A percentile compares a stretch with the other conserved stretches of the same genome.
Conservation (phyloP, 2,329 filamentous ascomycete species). For the Metarhizium album region DNA sequence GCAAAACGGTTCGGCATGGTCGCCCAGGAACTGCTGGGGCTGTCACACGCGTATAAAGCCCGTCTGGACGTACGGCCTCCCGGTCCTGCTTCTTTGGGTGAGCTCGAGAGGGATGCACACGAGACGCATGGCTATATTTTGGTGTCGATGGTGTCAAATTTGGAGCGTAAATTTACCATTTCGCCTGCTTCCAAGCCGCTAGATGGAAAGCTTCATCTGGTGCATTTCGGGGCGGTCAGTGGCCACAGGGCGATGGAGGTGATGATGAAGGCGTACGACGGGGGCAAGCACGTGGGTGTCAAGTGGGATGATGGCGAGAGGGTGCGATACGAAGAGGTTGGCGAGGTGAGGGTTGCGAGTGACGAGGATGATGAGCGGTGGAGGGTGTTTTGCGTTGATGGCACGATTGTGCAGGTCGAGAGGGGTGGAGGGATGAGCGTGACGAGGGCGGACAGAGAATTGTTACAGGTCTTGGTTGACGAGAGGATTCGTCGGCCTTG, state of each 20-base stretch:
- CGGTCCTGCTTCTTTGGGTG: slow-evolving; percentile 1
- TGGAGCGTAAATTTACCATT: slow-evolving; percentile 74
- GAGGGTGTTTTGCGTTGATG: slow-evolving; percentile 86
- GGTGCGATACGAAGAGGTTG: slow-evolving; percentile 63
- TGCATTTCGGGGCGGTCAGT: slow-evolving; percentile 61
- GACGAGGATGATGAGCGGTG: slow-evolving; percentile 52
- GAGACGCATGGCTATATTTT: slow-evolving; percentile 65
- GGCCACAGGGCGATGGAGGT: slow-evolving; percentile 63
- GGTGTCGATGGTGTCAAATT: slow-evolving; percentile 63
- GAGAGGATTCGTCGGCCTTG: too few species aligned
- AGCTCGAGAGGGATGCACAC: slow-evolving; percentile 19
- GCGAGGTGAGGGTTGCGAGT: slow-evolving; percentile 56
- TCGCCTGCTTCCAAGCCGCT: slow-evolving; percentile 62
- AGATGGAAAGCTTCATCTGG: slow-evolving; percentile 58
- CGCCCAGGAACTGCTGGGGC: slow-evolving; percentile 59
- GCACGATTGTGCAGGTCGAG: slow-evolving; percentile 69
- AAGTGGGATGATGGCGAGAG: slow-evolving; percentile 42
- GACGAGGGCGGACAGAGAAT: slow-evolving; percentile 30
- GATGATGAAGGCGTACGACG: slow-evolving; percentile 56
- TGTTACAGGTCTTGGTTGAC: slow-evolving; percentile 35
- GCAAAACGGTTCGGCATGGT: slow-evolving; percentile 75
- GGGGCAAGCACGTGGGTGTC: slow-evolving; percentile 44
- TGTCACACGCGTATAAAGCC: slow-evolving; percentile 40
- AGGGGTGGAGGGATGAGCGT: slow-evolving; percentile 62
- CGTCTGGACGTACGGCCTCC: slow-evolving; percentile 24